Evolutionary conservation across 208 protist species (phyloP), one percentile per base, ranked within the genome.

Genomic region (Lotmaria passim): DNA sequence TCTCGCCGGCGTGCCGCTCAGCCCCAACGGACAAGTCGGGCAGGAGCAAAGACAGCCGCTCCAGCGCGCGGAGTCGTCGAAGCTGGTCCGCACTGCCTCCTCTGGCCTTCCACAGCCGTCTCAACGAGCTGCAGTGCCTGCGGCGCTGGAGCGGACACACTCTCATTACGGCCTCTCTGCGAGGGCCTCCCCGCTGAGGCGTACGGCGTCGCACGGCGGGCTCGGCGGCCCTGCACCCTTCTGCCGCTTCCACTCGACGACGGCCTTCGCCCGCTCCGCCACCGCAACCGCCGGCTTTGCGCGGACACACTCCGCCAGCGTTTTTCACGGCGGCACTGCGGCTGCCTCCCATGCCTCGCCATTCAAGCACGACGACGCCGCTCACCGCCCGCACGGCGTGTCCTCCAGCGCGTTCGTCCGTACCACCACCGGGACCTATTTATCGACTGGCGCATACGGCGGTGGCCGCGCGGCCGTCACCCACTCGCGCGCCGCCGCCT

Each of bases 351-450:
- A 12, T 14, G 21, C 48, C 1, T 55, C 51, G 7, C 39, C 51
- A 10, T 59, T 21, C 34, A 59, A 43, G 12, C 12, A 21, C 23
- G 38, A 12, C 52, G n/a, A 7, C 3, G 28, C 39, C 15, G 15
- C 30, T 6, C 41, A n/a, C 17, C 50, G 47, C 47, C 44, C 53
- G 31, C 31, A 58, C 24, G 34, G 21, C 36, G 24, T n/a, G 6
- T 30, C 36, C 23, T 44, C 55, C 55, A 1, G 24, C 36, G 30
- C 47, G n/a, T 72, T 81, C 33, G 61, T 56, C 33, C 76, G 76
- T 46, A 81, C 76, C 15, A 65, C 76, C 24, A 82, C 77, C 4
- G 71, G 71, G 26, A 77, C 71, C 19, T 43, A 61, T 17, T 26
- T 77, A 3, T 30, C 36, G 0, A 31, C 33, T n/a, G 46, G 68